Base-by-base conservation (phyloP, 2,329 filamentous ascomycete genomes). In the Trichoderma atroviride region DNA sequence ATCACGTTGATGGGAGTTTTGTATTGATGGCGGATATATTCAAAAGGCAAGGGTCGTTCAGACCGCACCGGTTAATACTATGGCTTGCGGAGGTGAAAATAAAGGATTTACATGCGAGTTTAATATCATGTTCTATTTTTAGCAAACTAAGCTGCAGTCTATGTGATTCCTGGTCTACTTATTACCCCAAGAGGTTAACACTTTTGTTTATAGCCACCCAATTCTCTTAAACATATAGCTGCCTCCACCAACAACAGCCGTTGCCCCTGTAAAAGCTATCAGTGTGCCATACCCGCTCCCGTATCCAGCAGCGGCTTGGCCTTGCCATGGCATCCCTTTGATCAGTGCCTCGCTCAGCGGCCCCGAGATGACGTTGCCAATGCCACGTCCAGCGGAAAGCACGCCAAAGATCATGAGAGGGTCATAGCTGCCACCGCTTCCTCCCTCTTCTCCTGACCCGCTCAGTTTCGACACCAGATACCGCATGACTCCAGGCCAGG, bases 331-430 rank as follows among this genome's bases (percentile, higher is more conserved):
- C 69, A 80, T 78, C 0, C 81, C 81, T 52, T 78, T 79, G 37
- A 89, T 74, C 62, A 89, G 75, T 0, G 78, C 81, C 65, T 87
- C 84, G 73, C 87, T 89, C 70, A 89, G 59, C 3, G 87, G 87
- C 0, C 87, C 87, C 7, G 81, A 86, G 2, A 81, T 81, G 53
- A 90, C 82, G 72, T 89, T 90, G 0, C 89, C 88, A 2, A 91
- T 79, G 0, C 88, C 89, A 50, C 89, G 81, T 1, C 87, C 88
- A 7, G 86, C 84, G 29, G 85, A 85, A 55, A 90, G 75, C 69
- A 88, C 79, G 0, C 86, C 87, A 71, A 89, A 85, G 0, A 90
- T 81, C 82, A 90, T 87, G 62, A 80, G 81, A 3, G 83, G 82
- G 52, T 86, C 84, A 27, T 78, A 78, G 11, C 68, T 64, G 14